Conservation (phyloP, 768 basidiomycete species). For the Candolleomyces aberdarensis region DNA sequence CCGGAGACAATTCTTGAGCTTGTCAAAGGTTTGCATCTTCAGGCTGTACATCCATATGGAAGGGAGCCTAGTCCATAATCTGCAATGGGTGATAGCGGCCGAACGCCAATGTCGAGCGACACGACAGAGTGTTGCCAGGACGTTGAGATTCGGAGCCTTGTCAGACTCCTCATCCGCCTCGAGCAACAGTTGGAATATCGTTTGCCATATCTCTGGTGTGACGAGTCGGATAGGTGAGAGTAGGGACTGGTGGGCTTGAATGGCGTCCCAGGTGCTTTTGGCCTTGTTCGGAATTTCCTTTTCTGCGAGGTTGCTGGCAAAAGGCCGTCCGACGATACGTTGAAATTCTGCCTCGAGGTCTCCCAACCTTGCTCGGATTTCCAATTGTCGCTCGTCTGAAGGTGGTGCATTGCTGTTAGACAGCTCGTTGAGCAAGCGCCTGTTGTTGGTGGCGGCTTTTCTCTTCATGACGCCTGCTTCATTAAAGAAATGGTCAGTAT, state of each 20-base stretch:
- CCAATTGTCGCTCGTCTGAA: background rate
- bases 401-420: background rate
- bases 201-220: background rate
- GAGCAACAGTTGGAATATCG: background rate
- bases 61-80: background rate
- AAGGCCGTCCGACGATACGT: background rate
- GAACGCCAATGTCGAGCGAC: background rate
- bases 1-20: background rate
- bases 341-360: slow-evolving; percentile 1
- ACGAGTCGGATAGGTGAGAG: background rate
- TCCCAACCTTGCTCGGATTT: background rate
- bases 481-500: background rate
- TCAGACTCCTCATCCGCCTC: background rate
- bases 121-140: background rate
- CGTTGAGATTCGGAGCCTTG: background rate
- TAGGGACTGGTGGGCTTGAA: background rate
- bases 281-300: background rate
- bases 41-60: background rate
- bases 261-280: background rate
- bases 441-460: background rate
- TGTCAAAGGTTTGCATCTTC: background rate
- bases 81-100: background rate
- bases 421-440: background rate
- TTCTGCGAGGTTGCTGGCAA: background rate
- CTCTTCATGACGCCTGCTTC: background rate